These are phyloP conservation scores for Phytopythium litorale DNA, from an alignment of 352 stramenopile species.

Conservation along the genomic window DNA sequence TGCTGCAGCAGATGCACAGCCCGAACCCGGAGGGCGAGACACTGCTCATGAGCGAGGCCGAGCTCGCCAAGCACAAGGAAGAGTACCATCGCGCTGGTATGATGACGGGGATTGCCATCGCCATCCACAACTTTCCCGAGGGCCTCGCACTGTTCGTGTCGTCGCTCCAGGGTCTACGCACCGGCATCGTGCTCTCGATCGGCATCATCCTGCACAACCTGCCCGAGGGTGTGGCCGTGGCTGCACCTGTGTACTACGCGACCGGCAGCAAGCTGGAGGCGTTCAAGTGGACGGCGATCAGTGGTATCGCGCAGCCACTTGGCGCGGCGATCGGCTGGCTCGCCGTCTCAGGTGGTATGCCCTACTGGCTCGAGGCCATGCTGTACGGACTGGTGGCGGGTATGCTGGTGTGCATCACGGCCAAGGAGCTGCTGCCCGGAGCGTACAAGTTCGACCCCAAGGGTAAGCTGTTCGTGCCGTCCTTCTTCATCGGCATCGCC, in stretches of 20 bases:
- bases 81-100: slow-evolving; percentile 84
- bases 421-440: slow-evolving; percentile 90
- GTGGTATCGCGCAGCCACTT: slow-evolving; percentile 90
- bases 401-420: slow-evolving; percentile 93
- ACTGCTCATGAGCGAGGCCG: slow-evolving; percentile 14
- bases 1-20: slow-evolving; percentile 16
- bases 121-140: slow-evolving; percentile 91
- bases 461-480: slow-evolving; percentile 82
- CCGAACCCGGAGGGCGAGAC: slow-evolving; percentile 16
- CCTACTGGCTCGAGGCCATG: slow-evolving; percentile 68
- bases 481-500: slow-evolving; percentile 83
- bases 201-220: slow-evolving; percentile 98
- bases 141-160: slow-evolving; percentile 95
- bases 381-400: slow-evolving; percentile 92
- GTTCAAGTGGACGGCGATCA: slow-evolving; percentile 92
- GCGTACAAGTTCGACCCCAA: slow-evolving; percentile 88
- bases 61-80: slow-evolving; percentile 80
- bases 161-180: slow-evolving; percentile 84
- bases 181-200: slow-evolving; percentile 91
- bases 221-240: slow-evolving; percentile 94
- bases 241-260: slow-evolving; percentile 96
- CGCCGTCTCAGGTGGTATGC: slow-evolving; percentile 44
- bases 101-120: slow-evolving; percentile 87
- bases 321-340: slow-evolving; percentile 81
- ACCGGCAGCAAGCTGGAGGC: slow-evolving; percentile 90